Percentiles rank a stretch among this genome's conserved stretches.
phyloP scores from a whole-genome alignment of 2,329 filamentous ascomycete genomes.

The Furcasterigmium sp. region DNA sequence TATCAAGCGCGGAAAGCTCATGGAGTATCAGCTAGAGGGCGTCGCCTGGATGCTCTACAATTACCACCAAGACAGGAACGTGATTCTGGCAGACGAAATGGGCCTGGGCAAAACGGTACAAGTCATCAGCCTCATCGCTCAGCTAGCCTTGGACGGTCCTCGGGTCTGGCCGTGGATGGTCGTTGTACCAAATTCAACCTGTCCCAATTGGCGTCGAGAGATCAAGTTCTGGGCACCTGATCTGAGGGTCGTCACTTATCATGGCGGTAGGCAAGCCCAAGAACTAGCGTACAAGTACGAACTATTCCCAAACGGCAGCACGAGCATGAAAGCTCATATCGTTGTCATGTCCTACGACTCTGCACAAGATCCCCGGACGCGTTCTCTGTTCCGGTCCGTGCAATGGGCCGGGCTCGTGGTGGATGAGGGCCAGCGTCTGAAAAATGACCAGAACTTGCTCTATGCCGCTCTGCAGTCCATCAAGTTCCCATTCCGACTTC shows the following conservation, averaged over 20 bases:
- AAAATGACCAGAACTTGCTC: conserved; percentile 82
- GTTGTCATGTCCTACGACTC: conserved; percentile 95
- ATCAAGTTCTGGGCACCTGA: conserved; percentile 90
- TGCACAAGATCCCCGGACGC: conserved; percentile 66
- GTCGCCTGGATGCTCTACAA: conserved; percentile 94
- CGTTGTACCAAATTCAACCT: conserved; percentile 91
- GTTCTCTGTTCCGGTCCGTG: conserved; percentile 60
- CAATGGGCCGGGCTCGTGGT: conserved; percentile 87
- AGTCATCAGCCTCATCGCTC: conserved; percentile 75
- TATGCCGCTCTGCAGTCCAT: conserved; percentile 71
- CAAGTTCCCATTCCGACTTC: conserved; percentile 74
- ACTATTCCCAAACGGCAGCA: conserved; percentile 64
- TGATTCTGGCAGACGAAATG: conserved; percentile 96
- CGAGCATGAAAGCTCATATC: conserved; percentile 77
- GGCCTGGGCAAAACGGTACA: conserved; percentile 96
- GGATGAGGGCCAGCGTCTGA: conserved; percentile 91
- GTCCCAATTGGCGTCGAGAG: conserved; percentile 95
- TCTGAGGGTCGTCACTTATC: conserved; percentile 86
- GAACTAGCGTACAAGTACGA: conserved; percentile 78
- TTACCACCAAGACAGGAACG: conserved; percentile 76
- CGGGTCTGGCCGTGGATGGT: conserved; percentile 82
- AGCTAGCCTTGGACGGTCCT: conserved; percentile 59
- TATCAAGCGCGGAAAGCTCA: conserved; percentile 73
- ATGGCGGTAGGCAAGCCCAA: conserved; percentile 70
- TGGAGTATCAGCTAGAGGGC: conserved; percentile 90